phyloP scores from a whole-genome alignment of 257 asterid species.

The Penstemon davidsonii region DNA sequence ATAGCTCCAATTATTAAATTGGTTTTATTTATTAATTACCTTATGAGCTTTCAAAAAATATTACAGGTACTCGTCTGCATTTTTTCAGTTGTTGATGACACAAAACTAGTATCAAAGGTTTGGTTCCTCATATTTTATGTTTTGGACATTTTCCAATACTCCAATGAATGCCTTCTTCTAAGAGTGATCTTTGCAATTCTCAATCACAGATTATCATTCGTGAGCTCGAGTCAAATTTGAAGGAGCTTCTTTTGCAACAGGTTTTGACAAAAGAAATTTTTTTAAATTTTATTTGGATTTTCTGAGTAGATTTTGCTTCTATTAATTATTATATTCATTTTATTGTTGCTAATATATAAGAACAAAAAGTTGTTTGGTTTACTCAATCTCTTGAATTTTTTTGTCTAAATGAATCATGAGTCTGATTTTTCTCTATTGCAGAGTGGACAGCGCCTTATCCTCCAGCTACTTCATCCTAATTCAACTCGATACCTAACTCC shows the following conservation, averaged over 20 bases:
- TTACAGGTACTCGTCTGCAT: constrained; percentile 80
- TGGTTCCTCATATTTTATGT: constrained; percentile 26
- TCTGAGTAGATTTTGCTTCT: background rate
- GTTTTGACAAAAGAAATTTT: constrained; percentile 32
- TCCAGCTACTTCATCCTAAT: constrained; percentile 90
- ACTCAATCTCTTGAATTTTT: background rate
- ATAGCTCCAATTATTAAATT: background rate
- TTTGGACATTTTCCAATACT: constrained; percentile 10
- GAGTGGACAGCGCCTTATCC: constrained; percentile 70
- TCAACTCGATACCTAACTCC: constrained; percentile 68
- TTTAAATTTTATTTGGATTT: background rate
- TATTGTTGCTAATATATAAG: too few relatives aligned
- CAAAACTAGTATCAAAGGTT: constrained; percentile 89
- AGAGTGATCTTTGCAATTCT: constrained; percentile 17
- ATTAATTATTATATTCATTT: background rate
- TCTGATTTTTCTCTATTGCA: constrained; percentile 31
- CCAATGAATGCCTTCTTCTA: constrained; percentile 18
- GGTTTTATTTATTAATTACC: background rate
- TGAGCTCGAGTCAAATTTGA: constrained; percentile 58
- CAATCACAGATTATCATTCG: constrained; percentile 61
- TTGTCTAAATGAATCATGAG: background rate
- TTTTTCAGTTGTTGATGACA: constrained; percentile 89
- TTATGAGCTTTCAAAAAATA: constrained; percentile 4
- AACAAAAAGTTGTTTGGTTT: constrained; percentile 2
- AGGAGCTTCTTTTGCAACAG: constrained; percentile 80